Evolutionary conservation across 2,329 filamentous ascomycete genomes (phyloP).

Genomic region (Periglandula ipomoeae): DNA sequence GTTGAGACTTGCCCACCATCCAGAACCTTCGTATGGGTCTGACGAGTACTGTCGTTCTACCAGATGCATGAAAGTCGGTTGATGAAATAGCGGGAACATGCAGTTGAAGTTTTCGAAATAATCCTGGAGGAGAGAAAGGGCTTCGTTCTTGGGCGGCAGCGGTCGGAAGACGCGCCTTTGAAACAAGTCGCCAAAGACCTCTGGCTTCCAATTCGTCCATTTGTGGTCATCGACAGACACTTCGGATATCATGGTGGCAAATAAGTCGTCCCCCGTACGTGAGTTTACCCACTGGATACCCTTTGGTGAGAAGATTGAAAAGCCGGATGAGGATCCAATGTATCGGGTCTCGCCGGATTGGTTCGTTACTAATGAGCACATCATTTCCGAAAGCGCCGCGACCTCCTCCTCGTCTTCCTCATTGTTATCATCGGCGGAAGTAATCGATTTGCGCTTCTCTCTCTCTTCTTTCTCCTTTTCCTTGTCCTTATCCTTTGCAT

Average conservation of each 20-base stretch:
- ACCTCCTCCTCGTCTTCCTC: slow-evolving; percentile 55
- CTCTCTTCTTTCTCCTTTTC: slow-evolving; percentile 25
- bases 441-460: slow-evolving; percentile 26
- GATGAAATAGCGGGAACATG: slow-evolving; percentile 96
- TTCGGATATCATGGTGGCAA: slow-evolving; percentile 87
- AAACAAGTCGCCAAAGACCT: slow-evolving; percentile 91
- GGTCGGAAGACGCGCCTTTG: slow-evolving; percentile 73
- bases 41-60: slow-evolving; percentile 89
- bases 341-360: slow-evolving; percentile 91
- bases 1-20: slow-evolving; percentile 98
- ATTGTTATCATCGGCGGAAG: slow-evolving; percentile 32
- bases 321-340: slow-evolving; percentile 96
- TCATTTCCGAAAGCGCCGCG: slow-evolving; percentile 89
- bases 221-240: slow-evolving; percentile 91
- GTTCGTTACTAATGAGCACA: slow-evolving; percentile 96
- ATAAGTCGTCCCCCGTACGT: slow-evolving; percentile 91
- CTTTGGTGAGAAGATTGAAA: slow-evolving; percentile 97
- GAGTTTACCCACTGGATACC: slow-evolving; percentile 98
- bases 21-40: slow-evolving; percentile 88
- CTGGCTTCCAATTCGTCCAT: slow-evolving; percentile 97
- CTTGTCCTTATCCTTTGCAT: slow-evolving; percentile 25
- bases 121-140: slow-evolving; percentile 78
- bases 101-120: slow-evolving; percentile 99
- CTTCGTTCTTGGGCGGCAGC: slow-evolving; percentile 78
- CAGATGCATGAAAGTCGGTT: slow-evolving; percentile 96